These are phyloP conservation scores for Neonectria magnoliae DNA, from an alignment of 2,329 filamentous ascomycete genomes.

Conservation along the genomic window DNA sequence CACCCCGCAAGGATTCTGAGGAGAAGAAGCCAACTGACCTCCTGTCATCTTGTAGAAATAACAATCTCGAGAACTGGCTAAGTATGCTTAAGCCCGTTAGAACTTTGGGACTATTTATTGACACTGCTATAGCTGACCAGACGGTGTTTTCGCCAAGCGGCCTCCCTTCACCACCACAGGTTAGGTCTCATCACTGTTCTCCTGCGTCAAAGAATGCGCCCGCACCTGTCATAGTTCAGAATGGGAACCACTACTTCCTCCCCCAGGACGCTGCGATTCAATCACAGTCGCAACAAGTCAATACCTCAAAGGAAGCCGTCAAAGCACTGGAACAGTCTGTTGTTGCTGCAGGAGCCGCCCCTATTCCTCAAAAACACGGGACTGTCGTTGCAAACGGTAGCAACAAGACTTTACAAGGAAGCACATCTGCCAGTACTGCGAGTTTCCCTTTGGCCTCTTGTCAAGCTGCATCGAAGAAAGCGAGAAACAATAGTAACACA, in stretches of 20 bases:
- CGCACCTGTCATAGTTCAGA: slow-evolving; percentile 29
- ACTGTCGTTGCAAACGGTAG: slow-evolving; percentile 29
- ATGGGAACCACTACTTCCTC: slow-evolving; percentile 43
- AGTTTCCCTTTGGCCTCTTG: background rate
- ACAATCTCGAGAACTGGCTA: slow-evolving; percentile 50
- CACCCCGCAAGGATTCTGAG: slow-evolving; percentile 14
- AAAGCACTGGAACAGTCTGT: slow-evolving; percentile 44
- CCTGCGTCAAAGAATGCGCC: slow-evolving; percentile 30
- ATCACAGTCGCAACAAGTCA: background rate
- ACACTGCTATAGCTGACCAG: slow-evolving; percentile 43
- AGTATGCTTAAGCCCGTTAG: slow-evolving; percentile 38
- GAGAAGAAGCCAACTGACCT: slow-evolving; percentile 39
- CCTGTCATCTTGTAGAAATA: slow-evolving; percentile 37
- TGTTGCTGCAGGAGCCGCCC: slow-evolving; percentile 33
- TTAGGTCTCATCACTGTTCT: slow-evolving; percentile 32
- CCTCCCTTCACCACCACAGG: slow-evolving; percentile 42
- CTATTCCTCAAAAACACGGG: background rate
- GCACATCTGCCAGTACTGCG: too few relatives aligned
- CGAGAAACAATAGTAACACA: slow-evolving; percentile 17
- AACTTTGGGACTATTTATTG: slow-evolving; percentile 6
- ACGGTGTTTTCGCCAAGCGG: slow-evolving; percentile 41
- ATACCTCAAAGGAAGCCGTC: slow-evolving; percentile 35
- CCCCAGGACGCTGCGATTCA: slow-evolving; percentile 7
- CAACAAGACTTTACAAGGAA: background rate
- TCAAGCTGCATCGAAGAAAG: background rate